Evolutionary conservation across 2,329 filamentous ascomycete species (phyloP), one percentile per base, ranked within the genome.

Genomic region (Pezicula carpinea): DNA sequence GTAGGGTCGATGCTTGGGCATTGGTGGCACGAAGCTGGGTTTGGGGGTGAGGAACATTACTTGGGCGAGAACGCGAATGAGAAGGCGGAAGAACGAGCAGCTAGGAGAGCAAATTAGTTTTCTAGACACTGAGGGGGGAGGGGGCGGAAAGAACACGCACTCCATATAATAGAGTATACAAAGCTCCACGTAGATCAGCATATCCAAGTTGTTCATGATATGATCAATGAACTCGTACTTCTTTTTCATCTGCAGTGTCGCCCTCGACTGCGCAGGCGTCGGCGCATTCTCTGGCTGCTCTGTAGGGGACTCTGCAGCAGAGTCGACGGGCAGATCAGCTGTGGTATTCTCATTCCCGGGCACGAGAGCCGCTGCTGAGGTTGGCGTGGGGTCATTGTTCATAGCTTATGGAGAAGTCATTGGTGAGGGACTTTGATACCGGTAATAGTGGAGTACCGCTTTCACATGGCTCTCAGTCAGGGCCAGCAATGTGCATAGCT

Each of bases 81-180:
- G 61, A 47, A 86, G 73, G 39, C 79, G 79, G 58, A 83, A 74
- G 59, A 85, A 75, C 26, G 82, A 85, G 62, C 80, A 84, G 60
- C 82, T 86, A 53, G 26, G 1, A 40, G 46, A 10, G 31, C 33
- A 26, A 22, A 43, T 32, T 32, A 15, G 19, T 15, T 29, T 26
- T 13, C 8, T 13, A 8, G n/a, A 15, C 13, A 40, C 19, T 40
- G 10, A 23, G 18, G 21, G 8, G 13, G 8, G 8, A 15, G 17
- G 14, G 11, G 14, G 17, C 6, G 21, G 18, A 22, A 21, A 17
- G 17, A 35, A 35, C n/a, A 62, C 76, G 47, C 70, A 86, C 82
- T 87, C 83, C 76, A 86, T 80, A 63, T 85, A 86, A 62, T 87
- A 87, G 56, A 86, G 57, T 36, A 76, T 73, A 58, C 79, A 82